phyloP scores from a whole-genome alignment of 495 filamentous ascomycete species.

The Penicillium manginii region DNA sequence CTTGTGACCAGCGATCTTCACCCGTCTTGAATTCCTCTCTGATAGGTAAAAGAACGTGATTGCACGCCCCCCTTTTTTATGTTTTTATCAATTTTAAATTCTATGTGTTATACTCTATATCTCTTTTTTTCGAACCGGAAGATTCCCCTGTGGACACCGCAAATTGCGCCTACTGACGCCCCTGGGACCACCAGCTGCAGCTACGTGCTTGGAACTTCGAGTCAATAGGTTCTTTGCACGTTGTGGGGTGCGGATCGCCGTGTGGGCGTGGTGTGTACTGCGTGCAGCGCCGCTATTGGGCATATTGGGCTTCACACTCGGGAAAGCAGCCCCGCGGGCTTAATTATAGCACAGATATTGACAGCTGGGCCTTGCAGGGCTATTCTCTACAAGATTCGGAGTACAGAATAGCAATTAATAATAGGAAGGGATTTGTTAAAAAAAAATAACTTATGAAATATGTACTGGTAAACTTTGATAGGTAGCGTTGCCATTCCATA shows the following conservation, averaged over 20 bases:
- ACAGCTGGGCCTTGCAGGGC: too few relatives aligned
- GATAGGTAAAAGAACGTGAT: constrained; percentile 16
- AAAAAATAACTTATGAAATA: not conserved
- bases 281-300: constrained; percentile 26
- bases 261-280: constrained; percentile 12
- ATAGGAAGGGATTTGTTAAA: too few relatives aligned
- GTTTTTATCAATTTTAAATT: constrained; percentile 10
- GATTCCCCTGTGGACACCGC: constrained; percentile 8
- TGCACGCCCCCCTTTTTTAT: not conserved
- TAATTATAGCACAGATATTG: not conserved
- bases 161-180: constrained; percentile 6
- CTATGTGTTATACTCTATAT: too few relatives aligned
- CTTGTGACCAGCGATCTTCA: constrained; percentile 17
- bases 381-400: not conserved
- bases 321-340: constrained; percentile 20
- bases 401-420: too few relatives aligned
- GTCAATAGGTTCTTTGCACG: constrained; percentile 27
- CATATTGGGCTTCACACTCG: constrained; percentile 8
- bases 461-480: not conserved
- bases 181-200: constrained; percentile 13
- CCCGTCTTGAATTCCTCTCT: constrained; percentile 16
- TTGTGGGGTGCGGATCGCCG: constrained; percentile 36
- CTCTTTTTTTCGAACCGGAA: not conserved
- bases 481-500: not conserved
- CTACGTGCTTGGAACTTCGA: constrained; percentile 10